These are phyloP conservation scores for Teratosphaeria destructans DNA, from an alignment of 2,329 filamentous ascomycete genomes.

Conservation along the genomic window DNA sequence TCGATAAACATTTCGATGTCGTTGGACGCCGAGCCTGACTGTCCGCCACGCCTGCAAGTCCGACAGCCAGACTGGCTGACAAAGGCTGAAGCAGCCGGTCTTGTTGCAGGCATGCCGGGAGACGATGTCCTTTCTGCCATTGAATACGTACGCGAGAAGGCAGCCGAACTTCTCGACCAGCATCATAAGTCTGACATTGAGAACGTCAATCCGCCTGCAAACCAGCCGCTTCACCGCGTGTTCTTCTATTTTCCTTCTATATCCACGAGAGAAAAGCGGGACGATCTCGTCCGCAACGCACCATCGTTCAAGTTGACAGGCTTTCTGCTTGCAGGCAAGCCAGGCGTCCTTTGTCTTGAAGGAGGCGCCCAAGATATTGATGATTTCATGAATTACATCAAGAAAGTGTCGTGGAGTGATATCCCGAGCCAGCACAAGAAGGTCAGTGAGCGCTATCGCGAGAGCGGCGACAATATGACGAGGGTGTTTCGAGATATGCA, in stretches of 20 bases:
- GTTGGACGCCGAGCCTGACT: not conserved
- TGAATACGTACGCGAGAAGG: not conserved
- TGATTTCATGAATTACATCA: not conserved
- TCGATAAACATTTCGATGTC: not conserved
- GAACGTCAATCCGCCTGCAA: not conserved
- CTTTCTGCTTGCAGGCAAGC: not conserved
- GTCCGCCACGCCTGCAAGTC: not conserved
- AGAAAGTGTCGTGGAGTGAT: not conserved
- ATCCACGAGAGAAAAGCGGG: not conserved
- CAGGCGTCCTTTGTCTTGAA: not conserved
- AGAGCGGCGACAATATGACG: not conserved
- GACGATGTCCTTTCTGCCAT: not conserved
- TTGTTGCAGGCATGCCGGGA: not conserved
- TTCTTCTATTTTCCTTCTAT: not conserved
- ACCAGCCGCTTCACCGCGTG: not conserved
- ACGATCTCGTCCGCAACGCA: not conserved
- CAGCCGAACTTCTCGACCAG: not conserved
- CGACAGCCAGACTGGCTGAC: not conserved
- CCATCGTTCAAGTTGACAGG: not conserved
- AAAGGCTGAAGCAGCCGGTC: not conserved
- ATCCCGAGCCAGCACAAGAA: not conserved
- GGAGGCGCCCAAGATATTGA: not conserved
- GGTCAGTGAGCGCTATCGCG: not conserved
- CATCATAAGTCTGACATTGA: not conserved
- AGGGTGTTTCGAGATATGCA: not conserved